A percentile compares a stretch with the other conserved stretches of the same genome.
Conservation (phyloP, 768 basidiomycete genomes). For the Pisolithus tinctorius region DNA sequence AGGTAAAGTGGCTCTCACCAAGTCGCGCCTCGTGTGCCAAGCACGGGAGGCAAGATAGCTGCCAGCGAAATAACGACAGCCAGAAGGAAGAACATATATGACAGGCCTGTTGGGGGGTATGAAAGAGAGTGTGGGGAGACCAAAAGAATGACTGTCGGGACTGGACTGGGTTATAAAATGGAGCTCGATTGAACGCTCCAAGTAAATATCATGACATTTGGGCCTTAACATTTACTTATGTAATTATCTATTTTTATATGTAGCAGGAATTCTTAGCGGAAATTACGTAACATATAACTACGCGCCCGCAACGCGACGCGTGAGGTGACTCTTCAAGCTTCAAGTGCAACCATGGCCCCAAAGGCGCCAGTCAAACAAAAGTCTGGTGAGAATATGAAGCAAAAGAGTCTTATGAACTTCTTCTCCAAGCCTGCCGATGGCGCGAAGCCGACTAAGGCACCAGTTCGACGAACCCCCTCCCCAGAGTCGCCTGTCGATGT, state of each 20-base stretch:
- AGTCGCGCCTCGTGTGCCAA: constrained; percentile 21
- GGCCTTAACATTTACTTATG: background rate
- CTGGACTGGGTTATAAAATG: too few species aligned
- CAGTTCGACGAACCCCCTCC: constrained; percentile 30
- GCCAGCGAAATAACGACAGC: constrained; percentile 11
- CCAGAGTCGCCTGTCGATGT: constrained; percentile 30
- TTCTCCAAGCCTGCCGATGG: constrained; percentile 37
- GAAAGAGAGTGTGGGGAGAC: constrained; percentile 11
- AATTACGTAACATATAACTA: background rate
- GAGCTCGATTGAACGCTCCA: background rate
- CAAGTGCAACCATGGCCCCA: constrained; percentile 7
- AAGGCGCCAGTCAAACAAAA: constrained; percentile 30
- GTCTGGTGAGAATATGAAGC: constrained; percentile 46
- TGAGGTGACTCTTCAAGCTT: constrained; percentile 3
- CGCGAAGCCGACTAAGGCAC: constrained; percentile 9
- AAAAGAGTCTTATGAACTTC: constrained; percentile 70
- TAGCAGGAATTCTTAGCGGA: background rate
- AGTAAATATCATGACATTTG: background rate
- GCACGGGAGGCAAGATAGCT: constrained; percentile 9
- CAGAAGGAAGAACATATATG: constrained; percentile 15
- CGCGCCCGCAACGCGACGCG: background rate
- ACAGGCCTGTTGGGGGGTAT: constrained; percentile 3
- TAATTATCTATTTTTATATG: background rate
- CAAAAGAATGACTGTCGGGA: background rate
- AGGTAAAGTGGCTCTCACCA: constrained; percentile 12